Percentiles rank a stretch among this genome's conserved stretches.
phyloP scores from a whole-genome alignment of 441 rosid genomes.

The Populus trichocarpa region DNA sequence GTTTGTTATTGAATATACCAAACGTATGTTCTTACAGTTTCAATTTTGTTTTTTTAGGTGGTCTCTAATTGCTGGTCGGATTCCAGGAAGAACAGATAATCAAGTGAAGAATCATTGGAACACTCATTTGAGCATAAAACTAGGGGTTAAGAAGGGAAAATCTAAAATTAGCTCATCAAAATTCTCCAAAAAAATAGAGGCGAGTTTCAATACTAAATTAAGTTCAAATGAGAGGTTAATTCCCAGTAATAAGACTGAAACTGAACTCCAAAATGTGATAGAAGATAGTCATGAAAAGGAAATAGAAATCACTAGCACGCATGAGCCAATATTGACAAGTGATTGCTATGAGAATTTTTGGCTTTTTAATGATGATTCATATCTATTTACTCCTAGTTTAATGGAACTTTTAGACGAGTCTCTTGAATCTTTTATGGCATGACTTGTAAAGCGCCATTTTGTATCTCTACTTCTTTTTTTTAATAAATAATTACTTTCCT shows the following conservation, averaged over 20 bases:
- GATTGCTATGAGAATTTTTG: conserved; percentile 15
- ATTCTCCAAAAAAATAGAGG: background rate
- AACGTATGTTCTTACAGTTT: background rate
- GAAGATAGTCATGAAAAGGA: background rate
- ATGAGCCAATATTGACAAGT: background rate
- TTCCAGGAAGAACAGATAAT: conserved; percentile 70
- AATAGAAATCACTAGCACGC: background rate
- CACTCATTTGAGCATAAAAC: conserved; percentile 53
- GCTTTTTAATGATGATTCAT: conserved; percentile 16
- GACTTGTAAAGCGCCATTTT: background rate
- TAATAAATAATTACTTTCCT: background rate
- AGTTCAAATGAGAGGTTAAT: background rate
- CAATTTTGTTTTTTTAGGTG: conserved; percentile 23
- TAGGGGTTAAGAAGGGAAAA: conserved; percentile 26
- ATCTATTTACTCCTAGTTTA: conserved; percentile 14
- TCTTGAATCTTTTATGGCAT: conserved; percentile 20
- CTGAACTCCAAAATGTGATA: background rate
- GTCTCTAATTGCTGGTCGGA: conserved; percentile 62
- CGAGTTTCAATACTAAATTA: background rate
- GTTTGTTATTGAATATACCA: background rate
- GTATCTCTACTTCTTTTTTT: background rate
- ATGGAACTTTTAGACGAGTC: conserved; percentile 17
- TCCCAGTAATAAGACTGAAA: background rate
- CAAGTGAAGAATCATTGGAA: conserved; percentile 81
- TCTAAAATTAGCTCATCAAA: conserved; percentile 1